Percentiles rank a stretch among this genome's conserved stretches.
These are phyloP conservation scores for Ganoderma boninense DNA, from an alignment of 1,284 basidiomycete species.

Conservation along the genomic window DNA sequence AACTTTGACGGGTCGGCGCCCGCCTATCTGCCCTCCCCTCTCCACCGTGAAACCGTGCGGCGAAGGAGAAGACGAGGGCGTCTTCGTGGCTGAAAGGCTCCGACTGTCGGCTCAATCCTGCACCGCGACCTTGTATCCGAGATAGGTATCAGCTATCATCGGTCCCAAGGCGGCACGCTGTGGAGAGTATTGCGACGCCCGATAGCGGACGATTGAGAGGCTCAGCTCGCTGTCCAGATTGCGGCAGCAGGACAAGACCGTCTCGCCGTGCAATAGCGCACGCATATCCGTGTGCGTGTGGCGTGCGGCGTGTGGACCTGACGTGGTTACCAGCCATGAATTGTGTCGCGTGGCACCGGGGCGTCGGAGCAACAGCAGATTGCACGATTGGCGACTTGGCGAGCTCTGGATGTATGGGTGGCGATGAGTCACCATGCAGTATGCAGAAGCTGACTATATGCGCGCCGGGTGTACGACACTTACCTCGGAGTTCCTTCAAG, in stretches of 20 bases:
- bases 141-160: not conserved
- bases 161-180: not conserved
- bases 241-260: not conserved
- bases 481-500: not conserved
- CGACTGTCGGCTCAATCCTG: not conserved
- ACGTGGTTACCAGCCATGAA: not conserved
- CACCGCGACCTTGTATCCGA: not conserved
- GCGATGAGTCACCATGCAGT: not conserved
- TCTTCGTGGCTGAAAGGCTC: not conserved
- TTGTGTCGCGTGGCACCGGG: not conserved
- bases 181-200: not conserved
- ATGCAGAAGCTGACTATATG: not conserved
- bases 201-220: not conserved
- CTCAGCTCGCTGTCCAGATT: not conserved
- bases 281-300: not conserved
- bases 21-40: not conserved
- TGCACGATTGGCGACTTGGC: not conserved
- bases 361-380: not conserved
- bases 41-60: not conserved
- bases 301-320: not conserved
- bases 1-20: not conserved
- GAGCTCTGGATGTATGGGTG: not conserved
- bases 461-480: not conserved
- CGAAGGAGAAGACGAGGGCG: not conserved
- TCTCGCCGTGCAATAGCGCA: not conserved